A percentile compares a stretch with the other conserved stretches of the same genome.
Evolutionary conservation across 2,329 filamentous ascomycete species (phyloP).

Genomic region (Eurotiales sp.): DNA sequence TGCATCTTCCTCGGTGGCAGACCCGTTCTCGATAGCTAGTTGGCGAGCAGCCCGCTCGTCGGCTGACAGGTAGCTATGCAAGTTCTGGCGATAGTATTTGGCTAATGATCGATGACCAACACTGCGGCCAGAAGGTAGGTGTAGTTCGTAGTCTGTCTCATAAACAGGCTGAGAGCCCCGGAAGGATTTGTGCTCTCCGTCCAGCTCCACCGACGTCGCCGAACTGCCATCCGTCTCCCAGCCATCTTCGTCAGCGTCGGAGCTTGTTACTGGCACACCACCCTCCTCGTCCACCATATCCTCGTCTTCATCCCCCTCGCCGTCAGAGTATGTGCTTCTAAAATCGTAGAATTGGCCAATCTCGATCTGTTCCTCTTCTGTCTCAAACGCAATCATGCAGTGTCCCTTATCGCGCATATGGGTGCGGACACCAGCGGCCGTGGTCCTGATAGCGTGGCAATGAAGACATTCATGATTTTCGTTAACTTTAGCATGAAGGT

Average conservation of each 20-base stretch:
- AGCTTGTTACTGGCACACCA: conserved; percentile 49
- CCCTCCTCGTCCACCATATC: conserved; percentile 55
- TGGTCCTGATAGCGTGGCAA: conserved; percentile 79
- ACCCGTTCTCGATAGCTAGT: conserved; percentile 53
- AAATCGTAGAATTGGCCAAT: conserved; percentile 98
- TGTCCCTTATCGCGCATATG: conserved; percentile 97
- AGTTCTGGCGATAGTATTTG: conserved; percentile 88
- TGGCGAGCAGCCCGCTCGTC: conserved; percentile 68
- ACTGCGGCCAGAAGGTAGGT: conserved; percentile 82
- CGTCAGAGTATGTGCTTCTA: conserved; percentile 88
- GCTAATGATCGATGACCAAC: conserved; percentile 86
- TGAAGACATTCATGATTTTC: conserved; percentile 80
- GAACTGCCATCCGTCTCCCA: conserved; percentile 97
- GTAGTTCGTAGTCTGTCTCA: conserved; percentile 88
- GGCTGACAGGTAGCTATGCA: conserved; percentile 74
- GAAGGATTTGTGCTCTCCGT: conserved; percentile 71
- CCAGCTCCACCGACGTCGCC: conserved; percentile 77
- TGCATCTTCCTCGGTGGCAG: conserved; percentile 25
- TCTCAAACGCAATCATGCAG: conserved; percentile 91
- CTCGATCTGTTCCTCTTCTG: conserved; percentile 84
- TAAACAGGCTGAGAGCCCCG: conserved; percentile 73
- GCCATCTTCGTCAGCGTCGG: conserved; percentile 62
- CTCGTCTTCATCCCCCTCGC: conserved; percentile 58
- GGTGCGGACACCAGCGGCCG: conserved; percentile 76
- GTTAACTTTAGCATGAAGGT: conserved; percentile 75